These are phyloP conservation scores for Tetracladium setigerum DNA, from an alignment of 495 filamentous ascomycete genomes.

Conservation along the genomic window DNA sequence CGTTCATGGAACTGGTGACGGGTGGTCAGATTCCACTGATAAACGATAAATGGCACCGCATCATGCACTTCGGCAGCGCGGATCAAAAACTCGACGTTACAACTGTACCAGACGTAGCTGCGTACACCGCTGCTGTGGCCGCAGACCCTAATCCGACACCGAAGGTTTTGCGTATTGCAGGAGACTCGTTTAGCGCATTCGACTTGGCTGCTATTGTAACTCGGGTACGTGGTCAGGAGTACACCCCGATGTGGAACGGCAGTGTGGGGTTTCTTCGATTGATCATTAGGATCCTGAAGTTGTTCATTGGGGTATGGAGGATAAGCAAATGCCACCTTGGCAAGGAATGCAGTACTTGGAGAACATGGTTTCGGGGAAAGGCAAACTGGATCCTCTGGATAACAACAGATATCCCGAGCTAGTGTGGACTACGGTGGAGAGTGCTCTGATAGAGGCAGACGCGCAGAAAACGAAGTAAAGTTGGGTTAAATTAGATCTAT, in stretches of 20 bases:
- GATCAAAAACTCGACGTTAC: neutral
- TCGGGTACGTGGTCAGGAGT: neutral
- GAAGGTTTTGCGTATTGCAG: neutral
- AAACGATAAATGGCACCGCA: neutral
- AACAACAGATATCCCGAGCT: neutral
- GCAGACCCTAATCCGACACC: neutral
- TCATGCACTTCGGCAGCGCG: neutral
- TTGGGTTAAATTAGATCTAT: too few relatives aligned
- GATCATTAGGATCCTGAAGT: neutral
- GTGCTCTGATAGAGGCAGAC: neutral
- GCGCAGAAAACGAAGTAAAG: too few relatives aligned
- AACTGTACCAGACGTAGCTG: neutral
- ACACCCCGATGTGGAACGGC: conserved; percentile 1
- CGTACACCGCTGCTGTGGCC: neutral
- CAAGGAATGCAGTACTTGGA: conserved; percentile 4
- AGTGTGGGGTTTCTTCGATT: neutral
- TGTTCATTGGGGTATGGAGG: neutral
- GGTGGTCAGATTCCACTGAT: neutral
- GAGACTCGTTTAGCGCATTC: neutral
- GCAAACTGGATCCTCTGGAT: conserved; percentile 1
- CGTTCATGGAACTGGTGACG: neutral
- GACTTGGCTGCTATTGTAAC: neutral
- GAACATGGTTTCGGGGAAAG: neutral
- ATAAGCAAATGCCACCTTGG: neutral
- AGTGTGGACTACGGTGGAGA: conserved; percentile 1